Conservation (phyloP, 306 rosid genomes). For the Clitoria ternatea region DNA sequence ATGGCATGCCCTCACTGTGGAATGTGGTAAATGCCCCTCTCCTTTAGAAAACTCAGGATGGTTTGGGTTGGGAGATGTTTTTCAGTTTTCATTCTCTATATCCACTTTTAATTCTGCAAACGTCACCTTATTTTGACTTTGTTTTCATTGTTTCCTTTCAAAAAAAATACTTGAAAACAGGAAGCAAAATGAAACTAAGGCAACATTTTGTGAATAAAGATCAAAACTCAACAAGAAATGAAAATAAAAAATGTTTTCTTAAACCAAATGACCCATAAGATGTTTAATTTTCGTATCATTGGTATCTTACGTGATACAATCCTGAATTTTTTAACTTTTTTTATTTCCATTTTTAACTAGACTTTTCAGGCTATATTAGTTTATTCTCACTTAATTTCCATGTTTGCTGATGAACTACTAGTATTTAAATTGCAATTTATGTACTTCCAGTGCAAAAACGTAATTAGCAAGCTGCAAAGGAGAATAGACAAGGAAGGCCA, state of each 20-base stretch:
- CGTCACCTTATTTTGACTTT: too few species aligned
- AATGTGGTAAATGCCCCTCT: not conserved
- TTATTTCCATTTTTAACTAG: not conserved
- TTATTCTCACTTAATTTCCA: not conserved
- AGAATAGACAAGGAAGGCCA: constrained; percentile 92
- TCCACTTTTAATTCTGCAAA: too few species aligned
- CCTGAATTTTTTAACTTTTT: not conserved
- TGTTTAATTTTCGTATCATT: not conserved
- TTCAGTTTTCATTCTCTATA: too few species aligned
- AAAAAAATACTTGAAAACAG: too few species aligned
- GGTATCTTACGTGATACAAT: constrained; percentile 3
- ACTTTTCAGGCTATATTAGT: not conserved
- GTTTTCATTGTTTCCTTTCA: too few species aligned
- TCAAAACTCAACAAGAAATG: too few species aligned
- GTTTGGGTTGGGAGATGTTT: too few species aligned
- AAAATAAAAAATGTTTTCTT: too few species aligned
- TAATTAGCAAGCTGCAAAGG: constrained; percentile 91
- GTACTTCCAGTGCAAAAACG: constrained; percentile 84
- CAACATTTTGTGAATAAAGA: too few species aligned
- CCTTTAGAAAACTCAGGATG: not conserved
- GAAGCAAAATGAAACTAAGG: too few species aligned
- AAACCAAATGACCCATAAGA: too few species aligned
- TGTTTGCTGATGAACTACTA: not conserved
- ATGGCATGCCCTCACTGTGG: not conserved
- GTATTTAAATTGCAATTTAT: constrained; percentile 19